A percentile compares a stretch with the other conserved stretches of the same genome.
phyloP scores from a whole-genome alignment of 768 basidiomycete genomes.

The Lepiota venenata region DNA sequence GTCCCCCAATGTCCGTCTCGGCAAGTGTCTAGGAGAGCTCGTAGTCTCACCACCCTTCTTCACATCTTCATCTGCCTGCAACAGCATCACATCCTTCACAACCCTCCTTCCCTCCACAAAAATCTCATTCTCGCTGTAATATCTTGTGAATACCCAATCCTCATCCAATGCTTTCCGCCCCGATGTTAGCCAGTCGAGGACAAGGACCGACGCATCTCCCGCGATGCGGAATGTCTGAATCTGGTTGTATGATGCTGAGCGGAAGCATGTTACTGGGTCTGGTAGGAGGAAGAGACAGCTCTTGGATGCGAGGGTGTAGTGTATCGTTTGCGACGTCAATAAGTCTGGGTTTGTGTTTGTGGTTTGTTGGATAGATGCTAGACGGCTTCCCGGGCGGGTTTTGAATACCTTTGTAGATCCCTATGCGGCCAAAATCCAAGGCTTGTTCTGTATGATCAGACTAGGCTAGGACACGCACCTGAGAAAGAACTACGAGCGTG shows the following conservation, averaged over 20 bases:
- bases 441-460: neutral
- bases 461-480: slow-evolving; percentile 45
- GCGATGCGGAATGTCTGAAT: slow-evolving; percentile 74
- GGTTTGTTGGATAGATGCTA: slow-evolving; percentile 35
- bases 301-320: slow-evolving; percentile 47
- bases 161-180: slow-evolving; percentile 83
- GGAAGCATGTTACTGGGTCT: slow-evolving; percentile 92
- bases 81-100: slow-evolving; percentile 73
- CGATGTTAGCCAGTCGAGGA: slow-evolving; percentile 92
- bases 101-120: slow-evolving; percentile 60
- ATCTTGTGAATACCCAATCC: slow-evolving; percentile 85
- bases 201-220: slow-evolving; percentile 55
- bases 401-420: slow-evolving; percentile 97
- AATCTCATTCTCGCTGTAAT: slow-evolving; percentile 85
- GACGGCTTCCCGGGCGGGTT: slow-evolving; percentile 56
- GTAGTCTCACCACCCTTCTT: neutral
- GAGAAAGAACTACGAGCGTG: slow-evolving; percentile 74
- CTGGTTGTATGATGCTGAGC: slow-evolving; percentile 78
- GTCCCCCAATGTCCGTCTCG: slow-evolving; percentile 48
- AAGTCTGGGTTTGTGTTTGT: slow-evolving; percentile 6
- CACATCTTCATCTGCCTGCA: slow-evolving; percentile 46
- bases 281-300: slow-evolving; percentile 80
- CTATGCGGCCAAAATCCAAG: slow-evolving; percentile 32
- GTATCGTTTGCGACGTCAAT: slow-evolving; percentile 61
- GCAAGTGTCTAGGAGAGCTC: slow-evolving; percentile 23